These are phyloP conservation scores for Coccomyxa sp. DNA, from an alignment of 139 green algal species.

Conservation along the genomic window DNA sequence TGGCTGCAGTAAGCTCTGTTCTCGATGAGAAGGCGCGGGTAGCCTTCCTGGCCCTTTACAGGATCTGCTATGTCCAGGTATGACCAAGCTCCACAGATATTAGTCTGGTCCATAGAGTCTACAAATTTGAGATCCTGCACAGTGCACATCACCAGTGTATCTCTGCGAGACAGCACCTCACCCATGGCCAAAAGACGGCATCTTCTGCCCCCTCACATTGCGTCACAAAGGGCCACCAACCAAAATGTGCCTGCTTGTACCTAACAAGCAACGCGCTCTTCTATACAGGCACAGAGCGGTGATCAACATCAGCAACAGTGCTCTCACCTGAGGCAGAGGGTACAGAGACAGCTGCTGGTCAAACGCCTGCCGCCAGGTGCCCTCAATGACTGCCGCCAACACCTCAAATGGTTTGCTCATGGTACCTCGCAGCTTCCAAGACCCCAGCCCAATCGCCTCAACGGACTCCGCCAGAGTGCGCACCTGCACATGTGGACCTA, in stretches of 20 bases:
- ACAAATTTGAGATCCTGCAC: constrained; percentile 51
- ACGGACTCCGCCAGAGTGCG: constrained; percentile 8
- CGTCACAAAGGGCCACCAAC: too few species aligned
- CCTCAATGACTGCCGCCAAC: constrained; percentile 54
- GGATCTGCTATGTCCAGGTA: constrained; percentile 28
- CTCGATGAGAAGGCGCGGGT: constrained; percentile 68
- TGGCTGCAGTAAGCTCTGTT: constrained; percentile 66
- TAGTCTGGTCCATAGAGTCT: constrained; percentile 57
- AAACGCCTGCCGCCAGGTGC: constrained; percentile 44
- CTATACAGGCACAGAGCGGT: constrained; percentile 4
- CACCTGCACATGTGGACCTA: background rate
- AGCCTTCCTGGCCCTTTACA: constrained; percentile 40
- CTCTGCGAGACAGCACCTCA: too few species aligned
- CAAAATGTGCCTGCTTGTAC: too few species aligned
- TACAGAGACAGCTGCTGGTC: constrained; percentile 48
- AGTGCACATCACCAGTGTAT: background rate
- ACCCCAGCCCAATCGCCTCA: constrained; percentile 56
- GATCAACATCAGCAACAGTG: background rate
- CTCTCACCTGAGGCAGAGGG: constrained; percentile 43
- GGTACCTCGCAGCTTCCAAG: constrained; percentile 50
- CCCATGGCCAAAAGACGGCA: too few species aligned
- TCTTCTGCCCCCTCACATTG: too few species aligned
- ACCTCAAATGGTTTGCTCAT: constrained; percentile 49
- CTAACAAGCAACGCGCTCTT: too few species aligned
- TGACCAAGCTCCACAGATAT: constrained; percentile 21